Evolutionary conservation across 2,329 filamentous ascomycete species (phyloP).

Genomic region (Colletotrichum simmondsii): DNA sequence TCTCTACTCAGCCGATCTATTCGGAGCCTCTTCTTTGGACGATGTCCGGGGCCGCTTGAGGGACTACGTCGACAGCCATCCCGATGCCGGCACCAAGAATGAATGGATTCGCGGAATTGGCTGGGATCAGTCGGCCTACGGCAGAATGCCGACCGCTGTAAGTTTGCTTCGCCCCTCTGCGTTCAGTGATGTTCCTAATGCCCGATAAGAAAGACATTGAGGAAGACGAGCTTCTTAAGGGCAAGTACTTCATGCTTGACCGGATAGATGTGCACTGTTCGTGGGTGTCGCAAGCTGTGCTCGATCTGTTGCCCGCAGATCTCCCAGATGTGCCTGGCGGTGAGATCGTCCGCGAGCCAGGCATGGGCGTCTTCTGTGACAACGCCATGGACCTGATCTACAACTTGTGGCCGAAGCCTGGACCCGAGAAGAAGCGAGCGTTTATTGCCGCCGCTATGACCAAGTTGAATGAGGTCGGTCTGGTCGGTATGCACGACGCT

Average conservation of each 20-base stretch:
- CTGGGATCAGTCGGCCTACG: conserved; percentile 76
- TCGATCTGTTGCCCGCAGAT: conserved; percentile 67
- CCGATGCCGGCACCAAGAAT: conserved; percentile 60
- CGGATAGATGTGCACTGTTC: conserved; percentile 77
- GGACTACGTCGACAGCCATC: conserved; percentile 60
- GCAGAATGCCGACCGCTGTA: conserved; percentile 73
- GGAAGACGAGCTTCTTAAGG: conserved; percentile 60
- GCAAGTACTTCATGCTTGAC: conserved; percentile 75
- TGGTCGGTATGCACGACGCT: conserved; percentile 77
- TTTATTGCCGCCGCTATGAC: conserved; percentile 71
- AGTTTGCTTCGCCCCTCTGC: conserved; percentile 39
- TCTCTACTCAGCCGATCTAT: conserved; percentile 72
- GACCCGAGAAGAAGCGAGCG: conserved; percentile 59
- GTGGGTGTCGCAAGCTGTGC: conserved; percentile 74
- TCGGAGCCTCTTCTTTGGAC: conserved; percentile 65
- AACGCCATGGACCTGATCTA: conserved; percentile 75
- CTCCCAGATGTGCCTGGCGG: conserved; percentile 69
- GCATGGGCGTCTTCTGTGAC: conserved; percentile 77
- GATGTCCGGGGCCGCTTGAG: conserved; percentile 65
- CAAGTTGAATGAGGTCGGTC: conserved; percentile 70
- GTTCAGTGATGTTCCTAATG: neutral
- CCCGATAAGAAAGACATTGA: conserved; percentile 57
- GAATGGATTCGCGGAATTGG: conserved; percentile 76
- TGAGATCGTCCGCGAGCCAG: conserved; percentile 69
- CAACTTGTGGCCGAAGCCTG: conserved; percentile 67